A percentile compares a stretch with the other conserved stretches of the same genome.
These are phyloP conservation scores for Aspergillus quadricinctus DNA, from an alignment of 2,329 filamentous ascomycete genomes.

Conservation along the genomic window DNA sequence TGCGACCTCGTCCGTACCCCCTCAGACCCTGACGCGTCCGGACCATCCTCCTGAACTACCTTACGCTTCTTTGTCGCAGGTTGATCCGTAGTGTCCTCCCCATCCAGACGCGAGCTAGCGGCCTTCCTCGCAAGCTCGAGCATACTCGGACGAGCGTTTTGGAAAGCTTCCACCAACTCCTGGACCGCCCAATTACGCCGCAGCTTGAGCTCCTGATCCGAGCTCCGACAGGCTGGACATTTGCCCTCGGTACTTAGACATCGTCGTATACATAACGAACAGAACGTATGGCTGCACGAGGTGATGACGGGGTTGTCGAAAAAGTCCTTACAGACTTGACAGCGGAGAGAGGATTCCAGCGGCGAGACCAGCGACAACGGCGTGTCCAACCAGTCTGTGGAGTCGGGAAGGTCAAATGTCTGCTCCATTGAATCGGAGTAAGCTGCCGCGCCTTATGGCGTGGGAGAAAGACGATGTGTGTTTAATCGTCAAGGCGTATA, in stretches of 20 bases:
- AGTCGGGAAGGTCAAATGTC: constrained; percentile 39
- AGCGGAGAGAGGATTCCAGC: constrained; percentile 80
- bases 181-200: constrained; percentile 80
- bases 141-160: constrained; percentile 57
- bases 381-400: constrained; percentile 47
- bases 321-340: constrained; percentile 98
- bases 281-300: constrained; percentile 92
- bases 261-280: constrained; percentile 88
- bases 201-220: constrained; percentile 79
- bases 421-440: constrained; percentile 26
- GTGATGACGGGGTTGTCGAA: constrained; percentile 93
- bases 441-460: neutral
- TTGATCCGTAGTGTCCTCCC: constrained; percentile 31
- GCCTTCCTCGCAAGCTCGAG: constrained; percentile 58
- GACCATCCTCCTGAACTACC: constrained; percentile 29
- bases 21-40: constrained; percentile 26
- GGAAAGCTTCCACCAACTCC: constrained; percentile 78
- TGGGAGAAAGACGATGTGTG: neutral
- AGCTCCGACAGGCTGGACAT: constrained; percentile 76
- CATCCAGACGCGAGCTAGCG: constrained; percentile 52
- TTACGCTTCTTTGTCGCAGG: constrained; percentile 34
- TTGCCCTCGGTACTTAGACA: constrained; percentile 77
- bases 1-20: constrained; percentile 35
- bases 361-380: constrained; percentile 41
- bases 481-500: neutral